phyloP scores from a whole-genome alignment of 129 eudicot species.

The Erigeron canadensis region DNA sequence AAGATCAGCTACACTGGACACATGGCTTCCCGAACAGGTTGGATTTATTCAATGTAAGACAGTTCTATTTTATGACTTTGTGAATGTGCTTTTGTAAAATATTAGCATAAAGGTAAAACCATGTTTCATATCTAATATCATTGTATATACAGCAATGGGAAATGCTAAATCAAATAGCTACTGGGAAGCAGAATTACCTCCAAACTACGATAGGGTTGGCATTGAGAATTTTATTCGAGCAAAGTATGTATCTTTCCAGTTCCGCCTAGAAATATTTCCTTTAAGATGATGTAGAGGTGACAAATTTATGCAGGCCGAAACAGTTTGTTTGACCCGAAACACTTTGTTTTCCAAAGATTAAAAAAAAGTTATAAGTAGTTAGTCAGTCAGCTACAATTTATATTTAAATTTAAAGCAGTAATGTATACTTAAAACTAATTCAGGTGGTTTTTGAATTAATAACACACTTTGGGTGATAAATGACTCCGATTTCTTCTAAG shows the following conservation, averaged over 20 bases:
- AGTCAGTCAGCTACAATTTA: no score
- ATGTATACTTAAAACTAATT: no score
- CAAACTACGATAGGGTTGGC: slow-evolving; percentile 81
- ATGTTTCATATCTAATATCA: slow-evolving; percentile 6
- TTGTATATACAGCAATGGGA: slow-evolving; percentile 72
- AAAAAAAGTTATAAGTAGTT: no score
- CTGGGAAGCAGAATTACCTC: slow-evolving; percentile 95
- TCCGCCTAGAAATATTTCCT: background rate
- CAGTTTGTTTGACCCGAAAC: background rate
- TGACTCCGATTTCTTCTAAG: no score
- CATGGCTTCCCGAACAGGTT: slow-evolving; percentile 98
- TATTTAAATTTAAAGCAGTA: no score
- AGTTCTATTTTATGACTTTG: slow-evolving; percentile 1
- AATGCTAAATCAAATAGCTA: slow-evolving; percentile 82
- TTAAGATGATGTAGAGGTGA: background rate
- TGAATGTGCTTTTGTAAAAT: background rate
- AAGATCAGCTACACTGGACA: slow-evolving; percentile 89
- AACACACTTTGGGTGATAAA: no score
- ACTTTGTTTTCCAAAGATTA: no score
- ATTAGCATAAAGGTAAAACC: background rate
- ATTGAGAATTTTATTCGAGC: slow-evolving; percentile 92
- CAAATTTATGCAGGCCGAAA: background rate
- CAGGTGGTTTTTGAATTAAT: no score
- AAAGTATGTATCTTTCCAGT: slow-evolving; percentile 46
- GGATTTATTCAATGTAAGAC: slow-evolving; percentile 77